Percentiles rank a stretch among this genome's conserved stretches.
phyloP scores from a whole-genome alignment of 345 rosid species.

The Populus deltoides region DNA sequence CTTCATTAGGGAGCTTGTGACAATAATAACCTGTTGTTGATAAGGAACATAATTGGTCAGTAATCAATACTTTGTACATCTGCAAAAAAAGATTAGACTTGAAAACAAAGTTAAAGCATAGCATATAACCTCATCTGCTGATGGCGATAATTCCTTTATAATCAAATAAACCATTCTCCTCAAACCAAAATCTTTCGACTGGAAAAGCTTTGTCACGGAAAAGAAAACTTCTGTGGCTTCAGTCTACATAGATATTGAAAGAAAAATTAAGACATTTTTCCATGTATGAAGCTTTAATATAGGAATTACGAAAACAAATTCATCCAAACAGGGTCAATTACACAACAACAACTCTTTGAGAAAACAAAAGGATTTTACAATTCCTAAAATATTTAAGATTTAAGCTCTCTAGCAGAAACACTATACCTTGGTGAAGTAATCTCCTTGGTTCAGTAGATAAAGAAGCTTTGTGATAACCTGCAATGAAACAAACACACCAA shows the following conservation, averaged over 20 bases:
- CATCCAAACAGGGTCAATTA: not conserved
- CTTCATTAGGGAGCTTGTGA: conserved; percentile 96
- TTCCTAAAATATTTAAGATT: conserved; percentile 3
- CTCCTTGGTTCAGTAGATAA: conserved; percentile 95
- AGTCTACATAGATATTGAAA: conserved; percentile 38
- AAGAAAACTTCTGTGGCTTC: conserved; percentile 98
- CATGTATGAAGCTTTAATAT: not conserved
- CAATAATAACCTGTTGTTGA: conserved; percentile 72
- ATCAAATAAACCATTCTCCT: conserved; percentile 99
- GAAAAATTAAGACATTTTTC: not conserved
- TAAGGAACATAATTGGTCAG: conserved; percentile 19
- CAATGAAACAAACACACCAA: conserved; percentile 11
- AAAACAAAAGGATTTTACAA: not conserved
- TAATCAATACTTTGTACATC: not conserved
- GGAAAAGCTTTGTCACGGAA: conserved; percentile 93
- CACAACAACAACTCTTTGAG: not conserved
- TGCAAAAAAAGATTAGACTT: not conserved
- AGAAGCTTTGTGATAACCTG: conserved; percentile 96
- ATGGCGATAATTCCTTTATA: conserved; percentile 96
- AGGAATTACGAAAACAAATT: not conserved
- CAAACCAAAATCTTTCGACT: conserved; percentile 82
- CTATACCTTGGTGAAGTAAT: conserved; percentile 77
- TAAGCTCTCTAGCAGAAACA: conserved; percentile 7
- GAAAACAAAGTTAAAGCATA: conserved; percentile 1
- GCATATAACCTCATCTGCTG: conserved; percentile 83